These are phyloP conservation scores for Coniella vitis DNA, from an alignment of 2,329 filamentous ascomycete species.

Conservation along the genomic window DNA sequence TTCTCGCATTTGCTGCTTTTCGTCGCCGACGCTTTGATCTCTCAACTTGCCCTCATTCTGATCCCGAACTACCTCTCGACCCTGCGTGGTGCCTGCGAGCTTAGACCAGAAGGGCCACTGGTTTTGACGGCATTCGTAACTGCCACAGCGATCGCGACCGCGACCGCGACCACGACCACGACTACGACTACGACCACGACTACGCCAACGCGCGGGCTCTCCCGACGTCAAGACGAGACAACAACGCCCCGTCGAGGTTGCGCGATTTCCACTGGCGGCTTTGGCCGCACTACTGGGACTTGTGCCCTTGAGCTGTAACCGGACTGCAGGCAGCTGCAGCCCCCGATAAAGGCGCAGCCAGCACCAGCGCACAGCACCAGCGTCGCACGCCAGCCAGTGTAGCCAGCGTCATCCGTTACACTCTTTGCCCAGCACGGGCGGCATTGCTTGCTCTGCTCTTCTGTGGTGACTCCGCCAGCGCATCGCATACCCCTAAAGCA, in stretches of 20 bases:
- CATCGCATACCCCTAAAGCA: not conserved
- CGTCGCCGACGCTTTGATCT: not conserved
- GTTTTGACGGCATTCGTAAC: too few relatives aligned
- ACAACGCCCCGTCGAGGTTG: not conserved
- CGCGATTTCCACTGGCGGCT: not conserved
- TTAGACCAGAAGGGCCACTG: too few relatives aligned
- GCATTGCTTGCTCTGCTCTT: not conserved
- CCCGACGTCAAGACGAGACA: not conserved
- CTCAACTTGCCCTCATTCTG: not conserved
- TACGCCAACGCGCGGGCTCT: too few relatives aligned
- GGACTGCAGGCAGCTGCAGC: constrained; percentile 13
- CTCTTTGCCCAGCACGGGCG: constrained; percentile 5
- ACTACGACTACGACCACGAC: not conserved
- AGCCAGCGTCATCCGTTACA: not conserved
- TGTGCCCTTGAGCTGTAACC: not conserved
- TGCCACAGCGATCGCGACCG: too few relatives aligned
- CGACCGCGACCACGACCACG: too few relatives aligned
- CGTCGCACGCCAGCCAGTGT: not conserved
- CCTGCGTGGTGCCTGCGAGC: not conserved
- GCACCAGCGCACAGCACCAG: not conserved
- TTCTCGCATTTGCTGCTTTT: not conserved
- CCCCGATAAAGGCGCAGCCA: not conserved
- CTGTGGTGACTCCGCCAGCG: constrained; percentile 7
- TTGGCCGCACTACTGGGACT: constrained; percentile 2
- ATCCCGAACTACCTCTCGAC: not conserved